Percentiles rank a stretch among this genome's conserved stretches.
These are phyloP conservation scores for Ascochyta lentis DNA, from an alignment of 2,329 filamentous ascomycete genomes.

Conservation along the genomic window DNA sequence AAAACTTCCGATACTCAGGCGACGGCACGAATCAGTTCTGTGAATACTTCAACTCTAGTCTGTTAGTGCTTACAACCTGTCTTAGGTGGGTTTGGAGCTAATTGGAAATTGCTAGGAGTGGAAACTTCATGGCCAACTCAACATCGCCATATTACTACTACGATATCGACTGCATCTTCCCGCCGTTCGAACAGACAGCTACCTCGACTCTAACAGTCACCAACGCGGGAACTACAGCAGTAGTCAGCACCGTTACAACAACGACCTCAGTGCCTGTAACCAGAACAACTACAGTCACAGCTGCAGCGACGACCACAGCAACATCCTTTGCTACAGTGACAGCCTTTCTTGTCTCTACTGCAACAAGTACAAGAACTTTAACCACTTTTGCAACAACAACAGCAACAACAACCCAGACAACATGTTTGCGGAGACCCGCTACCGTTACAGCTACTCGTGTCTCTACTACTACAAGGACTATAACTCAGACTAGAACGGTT, in stretches of 20 bases:
- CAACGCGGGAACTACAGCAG: no score
- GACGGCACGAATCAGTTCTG: conserved; percentile 26
- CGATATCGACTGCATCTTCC: not conserved
- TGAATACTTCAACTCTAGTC: conserved; percentile 24
- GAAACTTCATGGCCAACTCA: not conserved
- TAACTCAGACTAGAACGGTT: no score
- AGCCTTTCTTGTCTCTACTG: not conserved
- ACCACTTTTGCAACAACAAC: not conserved
- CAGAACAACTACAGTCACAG: not conserved
- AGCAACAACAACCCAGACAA: no score
- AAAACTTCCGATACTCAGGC: conserved; percentile 24
- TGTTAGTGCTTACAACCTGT: conserved; percentile 13
- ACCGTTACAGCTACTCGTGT: no score
- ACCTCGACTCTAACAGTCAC: no score
- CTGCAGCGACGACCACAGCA: not conserved
- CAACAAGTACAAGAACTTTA: not conserved
- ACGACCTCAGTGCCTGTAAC: not conserved
- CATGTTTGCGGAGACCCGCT: no score
- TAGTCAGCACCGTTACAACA: not conserved
- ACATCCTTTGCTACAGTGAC: not conserved
- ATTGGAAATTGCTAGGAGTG: no score
- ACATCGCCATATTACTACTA: conserved; percentile 9
- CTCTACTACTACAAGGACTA: no score
- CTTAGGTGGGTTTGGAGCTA: no score
- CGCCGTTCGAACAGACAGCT: not conserved